A percentile compares a stretch with the other conserved stretches of the same genome.
Evolutionary conservation across 139 green algal species (phyloP).

Genomic region (Chlorella sp.): DNA sequence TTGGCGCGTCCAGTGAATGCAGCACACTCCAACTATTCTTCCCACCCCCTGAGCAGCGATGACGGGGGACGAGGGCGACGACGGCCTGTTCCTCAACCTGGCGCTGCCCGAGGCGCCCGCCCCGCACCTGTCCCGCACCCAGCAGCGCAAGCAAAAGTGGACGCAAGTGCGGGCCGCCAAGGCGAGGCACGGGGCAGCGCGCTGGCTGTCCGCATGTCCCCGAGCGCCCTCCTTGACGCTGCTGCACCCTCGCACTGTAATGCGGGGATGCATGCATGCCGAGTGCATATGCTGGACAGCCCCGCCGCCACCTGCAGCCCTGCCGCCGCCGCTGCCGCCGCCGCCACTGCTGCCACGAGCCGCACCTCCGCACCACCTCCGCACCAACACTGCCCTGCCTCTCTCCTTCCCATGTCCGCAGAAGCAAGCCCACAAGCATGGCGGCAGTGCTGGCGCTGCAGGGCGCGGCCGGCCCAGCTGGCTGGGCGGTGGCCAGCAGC

Average conservation of each 20-base stretch:
- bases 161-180: background rate
- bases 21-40: too few species aligned
- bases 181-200: background rate
- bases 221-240: background rate
- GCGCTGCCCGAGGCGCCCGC: background rate
- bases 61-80: background rate
- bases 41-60: too few species aligned
- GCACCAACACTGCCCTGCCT: background rate
- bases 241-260: background rate
- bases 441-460: background rate
- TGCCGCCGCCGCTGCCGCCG: background rate
- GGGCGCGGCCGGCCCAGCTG: background rate
- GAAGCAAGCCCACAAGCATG: conserved; percentile 1
- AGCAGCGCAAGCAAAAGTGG: conserved; percentile 15
- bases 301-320: background rate
- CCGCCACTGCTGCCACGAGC: background rate
- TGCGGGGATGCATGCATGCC: background rate
- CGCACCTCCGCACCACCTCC: background rate
- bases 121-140: background rate
- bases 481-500: background rate
- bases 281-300: background rate
- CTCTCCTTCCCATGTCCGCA: background rate
- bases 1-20: too few species aligned
- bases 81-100: conserved; percentile 35
- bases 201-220: background rate